These are phyloP conservation scores for Lactarius indigo DNA, from an alignment of 768 basidiomycete genomes.

Conservation along the genomic window DNA sequence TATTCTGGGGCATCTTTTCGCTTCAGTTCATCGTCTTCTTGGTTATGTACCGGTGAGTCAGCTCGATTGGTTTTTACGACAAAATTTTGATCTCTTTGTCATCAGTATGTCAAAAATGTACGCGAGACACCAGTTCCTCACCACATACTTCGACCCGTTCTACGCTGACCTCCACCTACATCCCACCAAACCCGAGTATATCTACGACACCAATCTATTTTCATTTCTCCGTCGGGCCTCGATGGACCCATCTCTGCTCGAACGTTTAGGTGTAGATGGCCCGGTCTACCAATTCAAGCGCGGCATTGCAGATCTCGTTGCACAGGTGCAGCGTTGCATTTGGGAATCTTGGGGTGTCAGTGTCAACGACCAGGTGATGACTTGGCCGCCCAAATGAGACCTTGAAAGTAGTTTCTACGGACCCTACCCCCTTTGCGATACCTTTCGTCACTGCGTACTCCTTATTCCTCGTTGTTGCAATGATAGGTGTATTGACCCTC, in stretches of 20 bases:
- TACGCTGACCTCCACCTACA: slow-evolving; percentile 64
- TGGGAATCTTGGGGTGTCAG: slow-evolving; percentile 24
- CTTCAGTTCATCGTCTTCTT: slow-evolving; percentile 47
- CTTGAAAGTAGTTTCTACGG: not conserved
- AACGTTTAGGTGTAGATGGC: slow-evolving; percentile 16
- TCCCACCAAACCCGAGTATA: slow-evolving; percentile 41
- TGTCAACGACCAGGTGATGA: slow-evolving; percentile 5
- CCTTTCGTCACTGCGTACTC: not conserved
- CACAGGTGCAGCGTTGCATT: slow-evolving; percentile 15
- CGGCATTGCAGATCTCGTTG: slow-evolving; percentile 8
- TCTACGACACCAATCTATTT: slow-evolving; percentile 36
- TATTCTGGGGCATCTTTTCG: slow-evolving; percentile 36
- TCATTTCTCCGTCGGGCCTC: slow-evolving; percentile 22
- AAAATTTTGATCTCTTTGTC: not conserved
- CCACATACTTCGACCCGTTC: slow-evolving; percentile 76
- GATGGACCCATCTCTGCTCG: slow-evolving; percentile 6
- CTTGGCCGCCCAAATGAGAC: slow-evolving; percentile 24
- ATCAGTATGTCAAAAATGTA: slow-evolving; percentile 44
- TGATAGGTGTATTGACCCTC: no score
- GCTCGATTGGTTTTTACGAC: not conserved
- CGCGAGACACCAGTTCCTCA: slow-evolving; percentile 59
- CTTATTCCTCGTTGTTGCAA: not conserved
- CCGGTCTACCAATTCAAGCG: slow-evolving; percentile 6
- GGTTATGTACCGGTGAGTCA: slow-evolving; percentile 56
- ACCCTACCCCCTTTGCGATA: slow-evolving; percentile 6